Evolutionary conservation across 2,329 filamentous ascomycete species (phyloP), one percentile per base, ranked within the genome.

Genomic region (Penicillium sumatraense): DNA sequence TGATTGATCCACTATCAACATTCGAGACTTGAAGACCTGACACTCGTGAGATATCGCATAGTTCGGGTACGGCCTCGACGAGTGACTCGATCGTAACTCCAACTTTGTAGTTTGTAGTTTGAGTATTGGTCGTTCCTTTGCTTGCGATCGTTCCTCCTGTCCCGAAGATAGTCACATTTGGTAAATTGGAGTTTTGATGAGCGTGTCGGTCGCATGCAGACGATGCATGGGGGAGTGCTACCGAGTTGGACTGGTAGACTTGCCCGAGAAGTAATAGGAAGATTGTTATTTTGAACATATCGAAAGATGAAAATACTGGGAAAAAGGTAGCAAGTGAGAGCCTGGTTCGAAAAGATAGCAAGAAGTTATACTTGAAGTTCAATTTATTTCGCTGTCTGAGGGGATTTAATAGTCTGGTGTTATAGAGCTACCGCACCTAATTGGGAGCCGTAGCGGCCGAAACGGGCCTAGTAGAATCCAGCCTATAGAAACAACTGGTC

Each of bases 41-140:
- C 10, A 51, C 38, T 10, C 44, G 42, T 20, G 48, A 42, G 2
- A 51, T 51, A n/a, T 51, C 13, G 36, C 48, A 51, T 31, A 51
- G 8, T 35, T 51, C 48, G 14, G 48, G 48, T 8, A 51, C 48
- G 13, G 48, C 48, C 11, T 42, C 36, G 18, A 51, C 24, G 3
- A 51, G 24, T 10, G 36, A 16, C 14, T 51, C 36, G 13, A 51
- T 33, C 6, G 36, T 42, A 6, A 44, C 38, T 7, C 49, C 38
- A 14, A 44, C 49, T 14, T 42, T 33, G 16, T 51, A 51, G 21
- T 44, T 44, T 1, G 49, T 51, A 7, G 49, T 51, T 33, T 42
- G 36, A 5, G 49, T 51, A 24, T 51, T 51, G 2, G 36, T 42
- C 13, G 36, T 16, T 14, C 26, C 49, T 31, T 29, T 42, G 36